Evolutionary conservation across 768 basidiomycete species (phyloP).

Genomic region (Hypholoma sublateritium): DNA sequence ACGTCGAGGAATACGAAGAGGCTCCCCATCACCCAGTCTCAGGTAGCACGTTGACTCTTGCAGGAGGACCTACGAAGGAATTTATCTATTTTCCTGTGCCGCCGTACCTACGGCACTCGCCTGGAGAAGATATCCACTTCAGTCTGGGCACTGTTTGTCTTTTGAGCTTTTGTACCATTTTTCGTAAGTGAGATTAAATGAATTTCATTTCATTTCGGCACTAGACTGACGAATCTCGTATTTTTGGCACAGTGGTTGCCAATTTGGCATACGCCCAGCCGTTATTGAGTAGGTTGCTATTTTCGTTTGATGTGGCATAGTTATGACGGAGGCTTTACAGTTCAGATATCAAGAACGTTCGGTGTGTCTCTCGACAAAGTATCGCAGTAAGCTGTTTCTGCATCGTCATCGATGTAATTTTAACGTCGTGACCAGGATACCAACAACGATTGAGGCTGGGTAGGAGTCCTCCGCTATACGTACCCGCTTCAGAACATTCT

Average conservation of each 20-base stretch:
- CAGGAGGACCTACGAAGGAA: constrained; percentile 7
- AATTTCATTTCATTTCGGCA: not conserved
- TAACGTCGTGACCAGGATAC: constrained; percentile 40
- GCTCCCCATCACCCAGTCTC: not conserved
- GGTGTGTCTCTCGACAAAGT: constrained; percentile 20
- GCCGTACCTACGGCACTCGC: constrained; percentile 2
- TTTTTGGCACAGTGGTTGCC: constrained; percentile 43
- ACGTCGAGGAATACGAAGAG: not conserved
- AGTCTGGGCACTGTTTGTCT: constrained; percentile 11
- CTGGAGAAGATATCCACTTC: constrained; percentile 5
- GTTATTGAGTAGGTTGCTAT: constrained; percentile 51
- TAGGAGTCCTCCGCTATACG: constrained; percentile 22
- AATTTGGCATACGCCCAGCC: constrained; percentile 85
- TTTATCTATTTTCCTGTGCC: constrained; percentile 13
- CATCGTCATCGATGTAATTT: not conserved
- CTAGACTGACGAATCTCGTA: not conserved
- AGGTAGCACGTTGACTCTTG: no score
- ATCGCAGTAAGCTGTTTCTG: constrained; percentile 11
- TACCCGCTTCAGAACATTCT: not conserved
- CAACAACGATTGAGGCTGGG: constrained; percentile 69
- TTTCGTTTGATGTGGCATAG: not conserved
- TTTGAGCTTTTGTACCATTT: constrained; percentile 12
- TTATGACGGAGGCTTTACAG: constrained; percentile 16
- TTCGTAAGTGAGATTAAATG: constrained; percentile 5
- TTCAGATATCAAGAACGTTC: constrained; percentile 34